Evolutionary conservation across 768 basidiomycete genomes (phyloP), one percentile per base, ranked within the genome.

Genomic region (Ephemerocybe angulata): DNA sequence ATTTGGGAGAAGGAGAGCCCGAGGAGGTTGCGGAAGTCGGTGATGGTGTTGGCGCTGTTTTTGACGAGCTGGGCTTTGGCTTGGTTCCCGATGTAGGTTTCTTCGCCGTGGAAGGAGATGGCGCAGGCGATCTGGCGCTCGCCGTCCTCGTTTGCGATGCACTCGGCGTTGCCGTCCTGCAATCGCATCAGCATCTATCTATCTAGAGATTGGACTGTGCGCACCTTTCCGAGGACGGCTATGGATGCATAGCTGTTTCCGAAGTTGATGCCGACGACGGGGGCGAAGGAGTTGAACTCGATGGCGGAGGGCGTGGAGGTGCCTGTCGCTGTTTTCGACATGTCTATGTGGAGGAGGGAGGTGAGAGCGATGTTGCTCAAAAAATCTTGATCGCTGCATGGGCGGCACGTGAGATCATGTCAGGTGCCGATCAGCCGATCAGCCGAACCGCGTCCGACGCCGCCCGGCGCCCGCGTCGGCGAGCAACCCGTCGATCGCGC

Each of bases 111-210:
- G 69, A 96, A 98, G 0, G 94, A 84, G 52, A 98, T 77, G 25
- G 93, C 93, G 67, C 91, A 93, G 0, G 93, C 93, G 64, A 99
- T 98, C 74, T 99, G 96, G 29, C 97, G 87, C 67, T 98, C 96
- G 28, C 97, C 96, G 67, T 98, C 96, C 67, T 98, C 95, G 68
- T 98, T 98, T 4, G 95, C 97, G 57, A 98, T 98, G 67, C 92
- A 96, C 65, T 94, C 91, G 40, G 95, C 87, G 28, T 89, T 76
- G 12, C 91, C 91, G 72, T 97, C 93, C 93, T 95, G 52, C 30
- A 21, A 24, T 31, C 53, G 42, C 47, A 17, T 35, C 33, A 35
- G 33, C 33, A 35, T 17, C 8, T 17, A 17, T 8, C 33, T 8
- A 35, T 8, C 33, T 8, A 17, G 33, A 8, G 17, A 35, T 35